A percentile compares a stretch with the other conserved stretches of the same genome.
Conservation (phyloP, 1,139 yeast genomes). For the Wickerhamiella infanticola region DNA sequence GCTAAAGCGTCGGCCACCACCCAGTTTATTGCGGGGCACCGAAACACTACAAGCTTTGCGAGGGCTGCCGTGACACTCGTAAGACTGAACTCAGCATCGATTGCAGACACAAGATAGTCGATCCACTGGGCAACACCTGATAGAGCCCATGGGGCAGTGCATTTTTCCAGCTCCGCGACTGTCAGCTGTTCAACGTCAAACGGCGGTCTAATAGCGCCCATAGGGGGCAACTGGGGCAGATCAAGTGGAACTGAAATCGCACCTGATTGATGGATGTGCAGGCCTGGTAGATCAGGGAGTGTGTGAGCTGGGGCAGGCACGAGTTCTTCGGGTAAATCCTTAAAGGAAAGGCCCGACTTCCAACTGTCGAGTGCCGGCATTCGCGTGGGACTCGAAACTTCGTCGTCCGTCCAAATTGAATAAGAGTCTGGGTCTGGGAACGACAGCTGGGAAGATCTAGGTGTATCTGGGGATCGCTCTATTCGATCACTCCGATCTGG, state of each 20-base stretch:
- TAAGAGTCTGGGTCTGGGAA: not conserved
- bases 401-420: not conserved
- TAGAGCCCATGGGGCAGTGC: conserved; percentile 38
- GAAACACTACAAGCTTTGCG: conserved; percentile 36
- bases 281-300: not conserved
- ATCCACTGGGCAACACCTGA: conserved; percentile 28
- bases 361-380: not conserved
- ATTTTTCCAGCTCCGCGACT: conserved; percentile 25
- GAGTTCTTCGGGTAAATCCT: not conserved
- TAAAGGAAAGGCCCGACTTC: not conserved
- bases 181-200: conserved; percentile 30
- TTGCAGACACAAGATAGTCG: conserved; percentile 11
- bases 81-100: conserved; percentile 33
- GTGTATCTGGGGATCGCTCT: not conserved
- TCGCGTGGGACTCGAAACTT: not conserved
- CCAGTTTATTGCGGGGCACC: conserved; percentile 36
- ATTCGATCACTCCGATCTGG: not conserved
- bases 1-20: conserved; percentile 44
- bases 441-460: not conserved
- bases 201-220: conserved; percentile 19
- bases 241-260: conserved; percentile 14
- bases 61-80: conserved; percentile 32
- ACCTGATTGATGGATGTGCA: not conserved
- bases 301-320: not conserved
- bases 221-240: conserved; percentile 23